phyloP scores from a whole-genome alignment of 2,329 filamentous ascomycete species.

The Penicillium rolfsii region DNA sequence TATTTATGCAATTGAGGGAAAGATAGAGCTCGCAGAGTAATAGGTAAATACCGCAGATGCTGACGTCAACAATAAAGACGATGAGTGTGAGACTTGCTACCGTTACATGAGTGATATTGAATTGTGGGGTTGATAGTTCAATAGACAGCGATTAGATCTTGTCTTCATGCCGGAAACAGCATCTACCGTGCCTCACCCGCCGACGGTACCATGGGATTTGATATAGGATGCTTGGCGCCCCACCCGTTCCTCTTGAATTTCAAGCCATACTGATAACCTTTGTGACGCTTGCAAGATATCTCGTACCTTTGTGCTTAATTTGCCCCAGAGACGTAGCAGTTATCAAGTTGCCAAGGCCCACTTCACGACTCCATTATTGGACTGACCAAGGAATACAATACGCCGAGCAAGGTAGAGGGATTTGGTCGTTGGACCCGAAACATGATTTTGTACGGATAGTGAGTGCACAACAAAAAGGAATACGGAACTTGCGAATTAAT shows the following conservation, averaged over 20 bases:
- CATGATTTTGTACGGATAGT: neutral
- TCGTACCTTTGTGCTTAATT: neutral
- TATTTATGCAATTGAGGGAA: neutral
- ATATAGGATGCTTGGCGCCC: neutral
- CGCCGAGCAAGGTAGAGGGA: neutral
- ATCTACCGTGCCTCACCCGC: neutral
- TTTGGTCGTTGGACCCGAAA: neutral
- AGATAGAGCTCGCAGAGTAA: neutral
- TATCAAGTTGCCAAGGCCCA: neutral
- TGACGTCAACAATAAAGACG: neutral
- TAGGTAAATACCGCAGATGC: neutral
- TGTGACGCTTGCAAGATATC: neutral
- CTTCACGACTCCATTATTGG: neutral
- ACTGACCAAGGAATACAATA: neutral
- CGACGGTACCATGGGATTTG: neutral
- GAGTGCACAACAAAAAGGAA: neutral
- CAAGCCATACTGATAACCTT: neutral
- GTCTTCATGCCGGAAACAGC: neutral
- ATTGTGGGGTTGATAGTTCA: neutral
- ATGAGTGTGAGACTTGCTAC: neutral
- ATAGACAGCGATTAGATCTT: neutral
- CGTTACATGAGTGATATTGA: constrained; percentile 3
- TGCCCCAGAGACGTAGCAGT: neutral
- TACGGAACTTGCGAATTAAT: neutral
- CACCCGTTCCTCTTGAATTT: neutral